phyloP scores from a whole-genome alignment of 257 asterid genomes.

The Solanum lycopersicoides region DNA sequence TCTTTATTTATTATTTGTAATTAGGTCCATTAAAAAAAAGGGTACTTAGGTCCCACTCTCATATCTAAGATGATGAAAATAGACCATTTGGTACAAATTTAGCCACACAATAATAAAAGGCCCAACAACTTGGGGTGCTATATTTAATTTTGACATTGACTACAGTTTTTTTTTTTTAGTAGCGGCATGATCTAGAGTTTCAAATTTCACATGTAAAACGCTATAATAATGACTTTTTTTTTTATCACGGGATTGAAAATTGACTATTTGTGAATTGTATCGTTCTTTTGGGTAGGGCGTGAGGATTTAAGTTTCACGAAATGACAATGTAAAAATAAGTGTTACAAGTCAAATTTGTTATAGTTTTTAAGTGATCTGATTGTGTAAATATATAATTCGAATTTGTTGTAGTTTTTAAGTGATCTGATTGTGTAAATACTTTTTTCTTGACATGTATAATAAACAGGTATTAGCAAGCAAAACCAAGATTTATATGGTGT shows the following conservation, averaged over 20 bases:
- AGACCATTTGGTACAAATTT: neutral
- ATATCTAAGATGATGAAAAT: neutral
- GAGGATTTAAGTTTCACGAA: neutral
- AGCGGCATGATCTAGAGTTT: neutral
- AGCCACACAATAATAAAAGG: neutral
- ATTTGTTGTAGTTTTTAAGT: neutral
- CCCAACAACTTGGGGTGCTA: neutral
- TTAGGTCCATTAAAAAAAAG: neutral
- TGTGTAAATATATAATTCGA: neutral
- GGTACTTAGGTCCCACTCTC: neutral
- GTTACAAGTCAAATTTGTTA: neutral
- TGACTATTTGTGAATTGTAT: neutral
- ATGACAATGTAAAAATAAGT: neutral
- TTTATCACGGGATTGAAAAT: neutral
- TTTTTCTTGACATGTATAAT: neutral
- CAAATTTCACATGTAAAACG: neutral
- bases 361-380: neutral
- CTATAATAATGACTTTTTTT: neutral
- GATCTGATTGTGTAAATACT: neutral
- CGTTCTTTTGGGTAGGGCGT: accelerated
- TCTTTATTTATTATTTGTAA: neutral
- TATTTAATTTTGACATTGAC: neutral
- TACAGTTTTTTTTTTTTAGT: neutral
- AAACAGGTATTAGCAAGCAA: constrained; percentile 90
- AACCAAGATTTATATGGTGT: constrained; percentile 91